These are phyloP conservation scores for Alternaria dauci DNA, from an alignment of 2,329 filamentous ascomycete genomes.

Conservation along the genomic window DNA sequence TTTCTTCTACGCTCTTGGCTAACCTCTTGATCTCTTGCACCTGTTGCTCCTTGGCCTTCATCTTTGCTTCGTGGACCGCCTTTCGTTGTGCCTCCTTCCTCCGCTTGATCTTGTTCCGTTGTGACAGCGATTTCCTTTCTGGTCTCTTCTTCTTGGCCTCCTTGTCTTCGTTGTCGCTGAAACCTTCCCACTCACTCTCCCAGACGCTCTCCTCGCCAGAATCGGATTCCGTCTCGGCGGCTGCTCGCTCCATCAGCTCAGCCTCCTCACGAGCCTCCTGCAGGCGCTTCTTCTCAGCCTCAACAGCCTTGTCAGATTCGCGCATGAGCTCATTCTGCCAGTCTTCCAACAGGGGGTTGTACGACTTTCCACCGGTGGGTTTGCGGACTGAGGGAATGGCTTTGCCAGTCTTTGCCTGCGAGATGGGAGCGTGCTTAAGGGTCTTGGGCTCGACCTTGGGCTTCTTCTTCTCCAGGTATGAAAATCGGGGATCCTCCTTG, in stretches of 20 bases:
- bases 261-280: conserved; percentile 72
- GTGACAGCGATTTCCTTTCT: conserved; percentile 82
- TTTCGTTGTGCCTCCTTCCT: conserved; percentile 86
- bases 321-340: conserved; percentile 79
- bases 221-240: conserved; percentile 77
- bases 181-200: conserved; percentile 81
- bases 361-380: conserved; percentile 84
- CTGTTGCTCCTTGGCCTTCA: conserved; percentile 77
- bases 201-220: conserved; percentile 89
- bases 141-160: conserved; percentile 76
- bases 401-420: conserved; percentile 84
- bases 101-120: conserved; percentile 87
- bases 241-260: conserved; percentile 72
- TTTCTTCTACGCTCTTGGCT: conserved; percentile 67
- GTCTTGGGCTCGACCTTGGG: conserved; percentile 77
- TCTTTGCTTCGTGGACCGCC: conserved; percentile 76
- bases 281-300: conserved; percentile 78
- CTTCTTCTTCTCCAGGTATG: conserved; percentile 72
- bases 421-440: conserved; percentile 78
- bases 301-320: conserved; percentile 81
- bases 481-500: conserved; percentile 63
- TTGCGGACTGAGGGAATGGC: conserved; percentile 77
- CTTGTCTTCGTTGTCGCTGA: conserved; percentile 61
- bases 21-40: conserved; percentile 75
- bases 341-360: conserved; percentile 88